These are phyloP conservation scores for Solanum hybrid DNA, from an alignment of 305 asterid genomes.

Conservation along the genomic window DNA sequence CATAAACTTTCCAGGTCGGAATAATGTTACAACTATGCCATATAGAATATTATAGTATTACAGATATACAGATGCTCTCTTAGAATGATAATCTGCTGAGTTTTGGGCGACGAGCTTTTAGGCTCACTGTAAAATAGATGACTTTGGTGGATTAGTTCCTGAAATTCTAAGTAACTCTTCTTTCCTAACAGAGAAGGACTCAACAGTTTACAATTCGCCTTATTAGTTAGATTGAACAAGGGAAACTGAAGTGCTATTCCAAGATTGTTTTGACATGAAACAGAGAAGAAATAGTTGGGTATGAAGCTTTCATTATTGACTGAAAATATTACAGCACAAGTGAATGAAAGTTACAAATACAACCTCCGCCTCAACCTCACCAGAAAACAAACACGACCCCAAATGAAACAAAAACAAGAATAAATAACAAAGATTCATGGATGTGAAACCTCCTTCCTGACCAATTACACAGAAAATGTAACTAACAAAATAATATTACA, in stretches of 20 bases:
- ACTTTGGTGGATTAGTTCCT: background rate
- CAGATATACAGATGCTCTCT: background rate
- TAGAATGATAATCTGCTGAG: background rate
- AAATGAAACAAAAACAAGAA: background rate
- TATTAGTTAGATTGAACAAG: background rate
- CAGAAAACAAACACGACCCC: background rate
- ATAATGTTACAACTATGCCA: background rate
- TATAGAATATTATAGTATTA: background rate
- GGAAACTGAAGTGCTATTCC: background rate
- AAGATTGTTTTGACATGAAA: background rate
- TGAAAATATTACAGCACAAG: slow-evolving; percentile 2
- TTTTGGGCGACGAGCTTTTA: background rate
- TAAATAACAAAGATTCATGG: background rate
- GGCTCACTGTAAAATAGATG: background rate
- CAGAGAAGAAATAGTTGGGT: background rate
- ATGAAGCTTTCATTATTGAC: background rate
- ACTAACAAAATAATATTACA: background rate
- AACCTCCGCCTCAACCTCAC: background rate
- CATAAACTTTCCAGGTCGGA: background rate
- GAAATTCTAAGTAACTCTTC: background rate
- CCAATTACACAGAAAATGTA: background rate
- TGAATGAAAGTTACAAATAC: background rate
- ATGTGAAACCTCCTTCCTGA: background rate
- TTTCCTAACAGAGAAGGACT: background rate
- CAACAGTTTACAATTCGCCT: background rate